Evolutionary conservation across 345 rosid genomes (phyloP).

Genomic region (Erucastrum elatum): DNA sequence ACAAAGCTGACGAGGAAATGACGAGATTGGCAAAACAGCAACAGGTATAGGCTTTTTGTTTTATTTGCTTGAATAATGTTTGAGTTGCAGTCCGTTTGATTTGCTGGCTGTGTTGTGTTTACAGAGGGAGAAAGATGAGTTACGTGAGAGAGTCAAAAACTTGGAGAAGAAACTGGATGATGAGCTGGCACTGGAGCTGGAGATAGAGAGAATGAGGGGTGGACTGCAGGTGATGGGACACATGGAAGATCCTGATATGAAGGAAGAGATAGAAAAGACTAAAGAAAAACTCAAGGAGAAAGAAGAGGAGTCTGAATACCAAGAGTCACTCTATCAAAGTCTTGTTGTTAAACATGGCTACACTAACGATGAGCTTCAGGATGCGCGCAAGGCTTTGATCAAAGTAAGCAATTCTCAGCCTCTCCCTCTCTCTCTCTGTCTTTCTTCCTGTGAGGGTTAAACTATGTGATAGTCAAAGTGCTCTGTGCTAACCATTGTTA

Average conservation of each 20-base stretch:
- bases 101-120: slow-evolving; percentile 19
- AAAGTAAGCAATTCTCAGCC: slow-evolving; percentile 29
- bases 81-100: not conserved
- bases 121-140: slow-evolving; percentile 66
- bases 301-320: slow-evolving; percentile 48
- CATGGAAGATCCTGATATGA: slow-evolving; percentile 48
- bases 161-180: slow-evolving; percentile 61
- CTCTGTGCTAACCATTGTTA: slow-evolving; percentile 1
- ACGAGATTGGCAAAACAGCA: slow-evolving; percentile 64
- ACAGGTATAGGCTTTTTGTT: slow-evolving; percentile 44
- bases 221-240: slow-evolving; percentile 61
- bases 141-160: slow-evolving; percentile 51
- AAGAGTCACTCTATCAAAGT: slow-evolving; percentile 48
- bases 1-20: slow-evolving; percentile 57
- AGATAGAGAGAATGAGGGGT: slow-evolving; percentile 71
- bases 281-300: slow-evolving; percentile 51
- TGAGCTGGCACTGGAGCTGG: slow-evolving; percentile 71
- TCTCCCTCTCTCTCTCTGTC: not conserved
- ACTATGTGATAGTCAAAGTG: not conserved
- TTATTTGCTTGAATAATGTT: not conserved
- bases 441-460: not conserved
- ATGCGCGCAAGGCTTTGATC: slow-evolving; percentile 42
- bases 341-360: slow-evolving; percentile 29
- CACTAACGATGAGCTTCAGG: slow-evolving; percentile 42
- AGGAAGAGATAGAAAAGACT: slow-evolving; percentile 47